Conservation (phyloP, 2,329 filamentous ascomycete species). For the Sporothrix pallida region DNA sequence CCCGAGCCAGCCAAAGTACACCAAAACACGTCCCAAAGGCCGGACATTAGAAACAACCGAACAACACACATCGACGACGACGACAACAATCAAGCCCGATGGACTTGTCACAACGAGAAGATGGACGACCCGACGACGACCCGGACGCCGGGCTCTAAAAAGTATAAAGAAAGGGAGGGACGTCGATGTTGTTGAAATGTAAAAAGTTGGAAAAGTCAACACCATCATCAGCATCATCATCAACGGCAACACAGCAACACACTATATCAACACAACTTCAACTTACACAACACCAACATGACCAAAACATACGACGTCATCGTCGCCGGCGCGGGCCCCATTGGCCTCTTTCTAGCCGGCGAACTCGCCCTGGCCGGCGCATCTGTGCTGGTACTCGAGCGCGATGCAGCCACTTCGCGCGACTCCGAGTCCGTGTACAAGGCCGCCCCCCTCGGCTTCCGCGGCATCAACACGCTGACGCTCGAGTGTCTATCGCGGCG, state of each 20-base stretch:
- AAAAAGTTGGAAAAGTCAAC: neutral
- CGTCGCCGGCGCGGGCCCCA: slow-evolving; percentile 46
- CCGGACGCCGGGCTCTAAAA: slow-evolving; percentile 1
- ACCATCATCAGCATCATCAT: neutral
- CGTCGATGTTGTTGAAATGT: neutral
- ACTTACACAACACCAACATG: neutral
- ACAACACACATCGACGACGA: neutral
- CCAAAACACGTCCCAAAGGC: neutral
- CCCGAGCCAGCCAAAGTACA: slow-evolving; percentile 11
- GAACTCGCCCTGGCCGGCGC: slow-evolving; percentile 45
- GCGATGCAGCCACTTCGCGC: slow-evolving; percentile 30
- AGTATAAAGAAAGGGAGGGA: neutral
- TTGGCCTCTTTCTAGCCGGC: slow-evolving; percentile 47
- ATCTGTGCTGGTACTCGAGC: slow-evolving; percentile 49
- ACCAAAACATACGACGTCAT: slow-evolving; percentile 44
- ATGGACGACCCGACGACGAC: slow-evolving; percentile 5
- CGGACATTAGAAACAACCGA: slow-evolving; percentile 14
- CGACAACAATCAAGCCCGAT: neutral
- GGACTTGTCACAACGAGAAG: neutral
- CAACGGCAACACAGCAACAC: neutral
- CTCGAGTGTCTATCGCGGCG: slow-evolving; percentile 49
- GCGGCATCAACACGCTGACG: slow-evolving; percentile 46
- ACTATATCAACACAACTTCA: neutral
- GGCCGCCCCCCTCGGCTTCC: slow-evolving; percentile 40
- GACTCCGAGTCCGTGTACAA: slow-evolving; percentile 43